Base-by-base conservation (phyloP, 2,329 filamentous ascomycete species). In the Tolypocladium ophioglossoides region DNA sequence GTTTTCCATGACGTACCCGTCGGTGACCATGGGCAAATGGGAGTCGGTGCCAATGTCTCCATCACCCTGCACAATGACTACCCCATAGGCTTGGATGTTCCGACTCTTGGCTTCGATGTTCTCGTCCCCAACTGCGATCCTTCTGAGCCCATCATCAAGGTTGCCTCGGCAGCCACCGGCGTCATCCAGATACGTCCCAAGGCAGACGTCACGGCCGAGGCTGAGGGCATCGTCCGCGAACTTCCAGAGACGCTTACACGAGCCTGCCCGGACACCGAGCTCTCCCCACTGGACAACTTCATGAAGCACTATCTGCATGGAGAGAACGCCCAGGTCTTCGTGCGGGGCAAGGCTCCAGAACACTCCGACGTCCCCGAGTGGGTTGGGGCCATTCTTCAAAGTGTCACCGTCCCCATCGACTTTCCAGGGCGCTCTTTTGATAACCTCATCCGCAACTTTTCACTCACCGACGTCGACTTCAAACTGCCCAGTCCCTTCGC, bases 371-470 rank as follows among this genome's bases (percentile, higher is more conserved):
- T 90, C 0, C 94, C 94, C 1, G 75, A 77, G 48, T 99, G 94
- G 94, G 79, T 96, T 50, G 80, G 81, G 16, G 83, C 91, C 52
- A 78, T 99, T 24, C 74, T 97, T 39, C 84, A 85, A 48, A 90
- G 87, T 61, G 81, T 97, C 52, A 91, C 86, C 0, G 78, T 97
- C 0, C 91, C 91, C 3, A 75, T 97, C 8, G 87, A 90, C 7
- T 87, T 97, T 58, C 89, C 90, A 0, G 90, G 90, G 6, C 83
- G 85, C 55, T 85, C 85, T 0, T 85, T 96, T 62, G 90, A 91
- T 59, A 84, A 87, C 59, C 73, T 96, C 18, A 87, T 99, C 66
- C 86, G 85, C 61, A 92, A 94, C 61, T 96, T 97, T 66, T 87
- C 90, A 24, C 74, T 97, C 59, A 83, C 84, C 2, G 82, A 96